Conservation (phyloP, 139 green algal genomes). For the Zygnema circumcarinatum region DNA sequence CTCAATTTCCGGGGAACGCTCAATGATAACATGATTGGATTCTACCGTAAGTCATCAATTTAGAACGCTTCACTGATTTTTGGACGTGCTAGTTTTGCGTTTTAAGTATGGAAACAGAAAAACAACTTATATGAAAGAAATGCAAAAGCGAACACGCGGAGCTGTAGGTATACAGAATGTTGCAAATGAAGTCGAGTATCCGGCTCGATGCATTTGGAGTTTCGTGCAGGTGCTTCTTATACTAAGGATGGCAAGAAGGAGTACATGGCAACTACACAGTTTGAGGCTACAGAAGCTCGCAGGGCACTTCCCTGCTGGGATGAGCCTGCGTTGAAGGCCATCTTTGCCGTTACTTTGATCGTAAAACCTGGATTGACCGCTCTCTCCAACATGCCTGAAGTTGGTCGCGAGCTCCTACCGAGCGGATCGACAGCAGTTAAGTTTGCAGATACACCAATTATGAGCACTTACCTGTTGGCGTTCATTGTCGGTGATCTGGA, state of each 20-base stretch:
- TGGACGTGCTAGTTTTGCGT: too few species aligned
- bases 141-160: too few species aligned
- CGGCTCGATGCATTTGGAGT: background rate
- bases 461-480: conserved; percentile 88
- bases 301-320: conserved; percentile 91
- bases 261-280: conserved; percentile 60
- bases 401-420: background rate
- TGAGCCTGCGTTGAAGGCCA: conserved; percentile 88
- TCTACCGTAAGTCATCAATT: conserved; percentile 45
- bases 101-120: too few species aligned
- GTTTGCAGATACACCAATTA: conserved; percentile 75
- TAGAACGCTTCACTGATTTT: too few species aligned
- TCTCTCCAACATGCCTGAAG: conserved; percentile 81
- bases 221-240: conserved; percentile 28
- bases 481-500: conserved; percentile 77
- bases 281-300: conserved; percentile 60
- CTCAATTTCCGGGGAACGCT: conserved; percentile 40
- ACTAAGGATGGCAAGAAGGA: conserved; percentile 28
- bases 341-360: conserved; percentile 44
- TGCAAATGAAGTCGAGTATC: background rate
- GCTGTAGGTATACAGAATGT: background rate
- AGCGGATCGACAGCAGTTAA: conserved; percentile 26
- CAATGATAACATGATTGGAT: conserved; percentile 55
- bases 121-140: background rate
- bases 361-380: conserved; percentile 62